A percentile compares a stretch with the other conserved stretches of the same genome.
Evolutionary conservation across 2,329 filamentous ascomycete species (phyloP).

Genomic region (Curvularia verruculosa): DNA sequence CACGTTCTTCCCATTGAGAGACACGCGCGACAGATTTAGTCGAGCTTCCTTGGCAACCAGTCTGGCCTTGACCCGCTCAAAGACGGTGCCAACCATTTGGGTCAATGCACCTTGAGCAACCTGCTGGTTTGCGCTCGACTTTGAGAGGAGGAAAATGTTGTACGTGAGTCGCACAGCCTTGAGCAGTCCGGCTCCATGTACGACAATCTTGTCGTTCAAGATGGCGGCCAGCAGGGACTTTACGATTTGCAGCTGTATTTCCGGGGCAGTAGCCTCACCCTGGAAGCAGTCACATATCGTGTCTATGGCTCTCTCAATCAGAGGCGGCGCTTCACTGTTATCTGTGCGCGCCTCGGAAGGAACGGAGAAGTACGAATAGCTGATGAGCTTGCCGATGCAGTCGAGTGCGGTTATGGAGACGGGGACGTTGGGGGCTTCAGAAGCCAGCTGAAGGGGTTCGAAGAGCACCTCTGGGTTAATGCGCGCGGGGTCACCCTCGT

Average conservation of each 20-base stretch:
- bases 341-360: constrained; percentile 55
- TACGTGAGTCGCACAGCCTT: constrained; percentile 98
- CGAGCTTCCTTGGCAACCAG: constrained; percentile 86
- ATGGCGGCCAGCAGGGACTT: constrained; percentile 96
- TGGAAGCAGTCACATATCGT: constrained; percentile 99
- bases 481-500: constrained; percentile 73
- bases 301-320: constrained; percentile 97
- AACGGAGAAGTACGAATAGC: constrained; percentile 95
- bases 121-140: constrained; percentile 92
- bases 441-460: constrained; percentile 85
- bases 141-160: constrained; percentile 96
- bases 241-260: constrained; percentile 96
- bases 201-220: constrained; percentile 97
- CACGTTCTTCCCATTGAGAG: constrained; percentile 45
- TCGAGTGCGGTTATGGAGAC: constrained; percentile 90
- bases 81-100: constrained; percentile 98
- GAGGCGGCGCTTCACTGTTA: constrained; percentile 61
- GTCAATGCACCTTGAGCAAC: constrained; percentile 96
- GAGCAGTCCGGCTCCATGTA: constrained; percentile 91
- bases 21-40: constrained; percentile 59
- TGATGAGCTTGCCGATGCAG: constrained; percentile 98
- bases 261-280: constrained; percentile 87
- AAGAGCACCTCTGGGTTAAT: constrained; percentile 94
- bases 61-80: constrained; percentile 87
- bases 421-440: constrained; percentile 81